A percentile compares a stretch with the other conserved stretches of the same genome.
Evolutionary conservation across 257 asterid species (phyloP).

Genomic region (Solanum medicagineum): DNA sequence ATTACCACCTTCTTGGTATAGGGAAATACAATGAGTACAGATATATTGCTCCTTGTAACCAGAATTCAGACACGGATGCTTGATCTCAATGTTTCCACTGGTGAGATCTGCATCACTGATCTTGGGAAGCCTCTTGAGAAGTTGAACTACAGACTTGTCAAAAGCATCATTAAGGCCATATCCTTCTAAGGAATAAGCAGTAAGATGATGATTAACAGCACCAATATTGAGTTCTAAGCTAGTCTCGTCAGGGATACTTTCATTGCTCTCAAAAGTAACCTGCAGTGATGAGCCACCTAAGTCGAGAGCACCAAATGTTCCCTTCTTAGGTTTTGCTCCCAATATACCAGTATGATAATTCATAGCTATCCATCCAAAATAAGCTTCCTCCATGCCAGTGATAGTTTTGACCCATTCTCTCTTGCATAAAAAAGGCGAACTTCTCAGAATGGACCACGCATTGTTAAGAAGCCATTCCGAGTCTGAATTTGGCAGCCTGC

Average conservation of each 20-base stretch:
- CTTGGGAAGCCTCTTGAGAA: slow-evolving; percentile 50
- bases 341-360: slow-evolving; percentile 66
- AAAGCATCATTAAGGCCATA: slow-evolving; percentile 96
- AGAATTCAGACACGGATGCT: slow-evolving; percentile 84
- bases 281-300: slow-evolving; percentile 96
- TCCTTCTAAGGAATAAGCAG: slow-evolving; percentile 87
- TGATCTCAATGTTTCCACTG: slow-evolving; percentile 45
- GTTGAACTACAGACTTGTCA: slow-evolving; percentile 78
- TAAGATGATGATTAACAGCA: slow-evolving; percentile 63
- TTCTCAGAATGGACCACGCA: slow-evolving; percentile 70
- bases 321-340: slow-evolving; percentile 63
- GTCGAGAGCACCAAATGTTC: slow-evolving; percentile 92
- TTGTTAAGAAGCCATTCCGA: slow-evolving; percentile 89
- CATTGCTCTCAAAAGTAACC: slow-evolving; percentile 75
- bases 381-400: slow-evolving; percentile 90
- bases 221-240: slow-evolving; percentile 76
- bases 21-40: slow-evolving; percentile 60
- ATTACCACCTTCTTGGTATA: slow-evolving; percentile 31
- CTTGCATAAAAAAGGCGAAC: slow-evolving; percentile 68
- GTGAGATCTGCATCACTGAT: slow-evolving; percentile 38
- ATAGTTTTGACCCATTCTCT: slow-evolving; percentile 87
- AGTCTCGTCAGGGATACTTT: slow-evolving; percentile 27
- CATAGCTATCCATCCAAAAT: slow-evolving; percentile 91
- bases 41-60: slow-evolving; percentile 64
- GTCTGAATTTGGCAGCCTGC: slow-evolving; percentile 77